Evolutionary conservation across 2,329 filamentous ascomycete species (phyloP), one percentile per base, ranked within the genome.

Genomic region (Aspergillus hiratsukae): DNA sequence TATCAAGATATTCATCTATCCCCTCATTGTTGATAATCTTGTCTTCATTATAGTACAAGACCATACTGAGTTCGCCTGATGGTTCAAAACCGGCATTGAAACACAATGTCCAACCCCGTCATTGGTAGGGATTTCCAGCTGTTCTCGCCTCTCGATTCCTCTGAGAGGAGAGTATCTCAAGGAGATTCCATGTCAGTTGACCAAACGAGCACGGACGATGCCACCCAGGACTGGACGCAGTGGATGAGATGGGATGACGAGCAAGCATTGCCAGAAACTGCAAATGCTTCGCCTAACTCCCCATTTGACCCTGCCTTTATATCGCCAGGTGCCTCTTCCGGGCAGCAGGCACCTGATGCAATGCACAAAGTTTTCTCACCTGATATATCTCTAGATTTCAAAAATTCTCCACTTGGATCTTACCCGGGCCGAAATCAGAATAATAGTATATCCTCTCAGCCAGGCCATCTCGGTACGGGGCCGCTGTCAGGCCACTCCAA

Each of bases 231-330:
- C 53, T 77, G 75, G 75, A 74, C 72, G 11, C 73, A 77, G 59
- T 77, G 75, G 75, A 77, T 77, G 75, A 66, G 71, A 64, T 77
- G 75, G 75, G 75, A 77, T 59, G 75, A 75, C 17, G 64, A 46
- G 43, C 43, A 72, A 27, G 65, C 67, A 25, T 68, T 69, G 43
- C 54, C 65, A 1, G 69, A 72, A 25, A 43, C 56, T n/a, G 55
- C 63, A 37, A 66, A 68, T n/a, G 68, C 68, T 51, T 59, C 66
- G 11, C 58, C 64, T 56, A 52, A 64, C 52, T 58, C 65, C 19
- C 57, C 64, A 37, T 59, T 67, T 23, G 61, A 67, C 35, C 52
- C 58, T 28, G 58, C 67, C 11, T 66, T 66, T 53, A 63, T 67
- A 21, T 67, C 72, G 10, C 65, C 67, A 3, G 59, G 63, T 48